Percentiles rank a stretch among this genome's conserved stretches.
phyloP scores from a whole-genome alignment of 768 basidiomycete species.

The Pleurotus ostreatus region DNA sequence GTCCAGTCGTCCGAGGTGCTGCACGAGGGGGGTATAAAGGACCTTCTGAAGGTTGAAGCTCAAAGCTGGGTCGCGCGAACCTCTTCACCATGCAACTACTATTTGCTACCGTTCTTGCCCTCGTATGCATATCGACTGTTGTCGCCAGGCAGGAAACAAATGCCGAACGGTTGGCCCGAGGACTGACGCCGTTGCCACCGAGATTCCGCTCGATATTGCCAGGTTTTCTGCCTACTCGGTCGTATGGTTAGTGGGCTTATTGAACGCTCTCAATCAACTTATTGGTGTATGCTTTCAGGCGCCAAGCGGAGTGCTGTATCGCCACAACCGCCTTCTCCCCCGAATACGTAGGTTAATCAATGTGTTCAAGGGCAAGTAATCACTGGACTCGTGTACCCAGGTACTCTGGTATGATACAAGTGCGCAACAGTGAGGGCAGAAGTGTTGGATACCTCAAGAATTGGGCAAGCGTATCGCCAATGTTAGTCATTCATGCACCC shows the following conservation, averaged over 20 bases:
- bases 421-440: constrained; percentile 25
- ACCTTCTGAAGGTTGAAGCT: not conserved
- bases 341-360: not conserved
- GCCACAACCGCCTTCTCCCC: not conserved
- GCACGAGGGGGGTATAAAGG: constrained; percentile 3
- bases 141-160: constrained; percentile 27
- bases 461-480: constrained; percentile 20
- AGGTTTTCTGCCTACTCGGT: constrained; percentile 24
- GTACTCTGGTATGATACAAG: constrained; percentile 30
- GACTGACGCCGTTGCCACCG: constrained; percentile 36
- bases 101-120: not conserved
- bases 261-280: not conserved
- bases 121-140: not conserved
- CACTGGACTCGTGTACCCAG: constrained; percentile 1
- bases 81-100: constrained; percentile 1
- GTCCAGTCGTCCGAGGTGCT: not conserved
- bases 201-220: constrained; percentile 28
- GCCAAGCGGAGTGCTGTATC: not conserved
- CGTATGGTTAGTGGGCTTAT: constrained; percentile 17
- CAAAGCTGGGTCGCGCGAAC: no score
- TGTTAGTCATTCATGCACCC: constrained; percentile 14
- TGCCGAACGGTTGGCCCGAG: constrained; percentile 39
- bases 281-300: not conserved
- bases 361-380: not conserved
- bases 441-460: constrained; percentile 31